Conservation (phyloP, 2,329 filamentous ascomycete species). For the Graphilbum fragrans region DNA sequence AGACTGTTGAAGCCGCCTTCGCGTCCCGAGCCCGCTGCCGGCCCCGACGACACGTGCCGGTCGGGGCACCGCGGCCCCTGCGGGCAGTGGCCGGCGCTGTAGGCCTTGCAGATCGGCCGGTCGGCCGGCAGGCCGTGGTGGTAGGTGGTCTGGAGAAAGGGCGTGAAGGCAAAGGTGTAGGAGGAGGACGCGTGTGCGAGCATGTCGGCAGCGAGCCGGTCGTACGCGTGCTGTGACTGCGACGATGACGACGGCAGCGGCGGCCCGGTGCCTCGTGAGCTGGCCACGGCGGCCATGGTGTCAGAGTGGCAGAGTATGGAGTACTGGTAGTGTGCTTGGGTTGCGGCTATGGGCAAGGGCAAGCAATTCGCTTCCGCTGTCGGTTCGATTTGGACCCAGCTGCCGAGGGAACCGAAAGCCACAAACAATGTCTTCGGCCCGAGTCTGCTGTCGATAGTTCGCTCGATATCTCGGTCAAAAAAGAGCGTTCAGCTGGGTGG, state of each 20-base stretch:
- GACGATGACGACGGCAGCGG: not conserved
- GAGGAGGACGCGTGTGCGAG: conserved; percentile 41
- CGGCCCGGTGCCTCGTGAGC: too few species aligned
- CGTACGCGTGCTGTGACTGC: conserved; percentile 12
- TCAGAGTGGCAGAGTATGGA: not conserved
- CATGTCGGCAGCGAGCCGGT: conserved; percentile 30
- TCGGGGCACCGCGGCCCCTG: conserved; percentile 76
- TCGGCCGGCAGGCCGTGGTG: conserved; percentile 72
- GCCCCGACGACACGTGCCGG: conserved; percentile 46
- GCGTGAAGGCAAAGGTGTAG: conserved; percentile 72
- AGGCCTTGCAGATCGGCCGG: conserved; percentile 75
- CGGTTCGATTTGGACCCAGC: too few species aligned
- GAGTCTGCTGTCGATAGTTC: too few species aligned
- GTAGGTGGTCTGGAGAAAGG: conserved; percentile 73
- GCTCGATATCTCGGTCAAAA: too few species aligned
- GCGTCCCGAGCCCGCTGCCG: conserved; percentile 19
- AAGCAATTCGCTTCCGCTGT: too few species aligned
- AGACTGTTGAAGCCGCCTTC: conserved; percentile 59
- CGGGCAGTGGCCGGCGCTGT: conserved; percentile 69
- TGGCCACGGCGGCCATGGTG: not conserved
- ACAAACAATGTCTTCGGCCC: too few species aligned
- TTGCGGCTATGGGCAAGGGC: too few species aligned
- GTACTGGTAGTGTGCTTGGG: too few species aligned
- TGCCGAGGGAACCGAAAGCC: too few species aligned
- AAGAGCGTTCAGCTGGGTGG: too few species aligned